These are phyloP conservation scores for Paracorniculantispora psalliotae DNA, from an alignment of 2,329 filamentous ascomycete species.

Conservation along the genomic window DNA sequence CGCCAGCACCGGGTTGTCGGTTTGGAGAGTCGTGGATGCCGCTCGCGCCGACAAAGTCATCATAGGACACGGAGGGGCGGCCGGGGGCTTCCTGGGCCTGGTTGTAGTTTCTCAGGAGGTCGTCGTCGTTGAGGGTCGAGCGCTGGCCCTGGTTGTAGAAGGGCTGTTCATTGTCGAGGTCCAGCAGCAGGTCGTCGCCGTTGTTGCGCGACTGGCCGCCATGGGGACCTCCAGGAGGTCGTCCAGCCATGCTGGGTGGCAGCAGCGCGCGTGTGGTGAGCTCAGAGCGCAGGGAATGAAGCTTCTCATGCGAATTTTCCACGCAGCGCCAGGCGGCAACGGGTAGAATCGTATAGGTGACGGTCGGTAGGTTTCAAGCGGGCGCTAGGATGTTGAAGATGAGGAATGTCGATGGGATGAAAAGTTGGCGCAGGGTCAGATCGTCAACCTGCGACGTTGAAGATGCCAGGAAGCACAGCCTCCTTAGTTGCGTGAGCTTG, in stretches of 20 bases:
- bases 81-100: slow-evolving; percentile 60
- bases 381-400: not conserved
- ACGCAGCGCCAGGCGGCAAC: not conserved
- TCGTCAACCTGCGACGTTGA: slow-evolving; percentile 13
- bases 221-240: slow-evolving; percentile 44
- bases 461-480: slow-evolving; percentile 13
- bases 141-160: slow-evolving; percentile 71
- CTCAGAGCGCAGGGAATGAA: slow-evolving; percentile 23
- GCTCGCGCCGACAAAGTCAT: slow-evolving; percentile 79
- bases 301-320: slow-evolving; percentile 16
- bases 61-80: slow-evolving; percentile 86
- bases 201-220: slow-evolving; percentile 44
- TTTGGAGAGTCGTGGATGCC: slow-evolving; percentile 24
- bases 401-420: not conserved
- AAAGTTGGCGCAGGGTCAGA: not conserved
- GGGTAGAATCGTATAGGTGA: not conserved
- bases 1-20: slow-evolving; percentile 9
- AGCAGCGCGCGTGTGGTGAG: slow-evolving; percentile 30
- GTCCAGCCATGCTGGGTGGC: slow-evolving; percentile 57
- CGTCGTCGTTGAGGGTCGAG: slow-evolving; percentile 75
- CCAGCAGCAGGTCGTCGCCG: slow-evolving; percentile 61
- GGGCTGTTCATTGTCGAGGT: slow-evolving; percentile 66
- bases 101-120: slow-evolving; percentile 70
- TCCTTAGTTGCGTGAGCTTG: slow-evolving; percentile 14
- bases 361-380: not conserved